These are phyloP conservation scores for Globisporangium ultimum DNA, from an alignment of 352 stramenopile genomes.

Conservation along the genomic window DNA sequence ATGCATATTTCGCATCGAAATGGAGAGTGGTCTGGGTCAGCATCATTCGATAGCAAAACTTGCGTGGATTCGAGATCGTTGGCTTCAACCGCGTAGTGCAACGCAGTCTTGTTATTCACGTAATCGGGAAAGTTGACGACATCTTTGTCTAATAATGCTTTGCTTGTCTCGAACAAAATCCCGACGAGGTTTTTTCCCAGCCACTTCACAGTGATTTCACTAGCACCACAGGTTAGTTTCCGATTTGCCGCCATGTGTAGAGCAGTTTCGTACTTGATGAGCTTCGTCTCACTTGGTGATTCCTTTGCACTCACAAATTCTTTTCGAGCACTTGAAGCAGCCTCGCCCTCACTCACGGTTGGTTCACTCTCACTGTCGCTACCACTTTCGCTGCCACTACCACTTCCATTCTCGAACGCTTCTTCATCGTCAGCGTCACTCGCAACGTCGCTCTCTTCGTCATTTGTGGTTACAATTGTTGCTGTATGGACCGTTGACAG, in stretches of 20 bases:
- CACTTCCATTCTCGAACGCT: constrained; percentile 1
- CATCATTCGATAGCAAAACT: constrained; percentile 30
- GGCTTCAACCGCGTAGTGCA: constrained; percentile 53
- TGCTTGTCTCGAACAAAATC: constrained; percentile 38
- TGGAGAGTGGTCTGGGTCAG: constrained; percentile 51
- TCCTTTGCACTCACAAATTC: no score
- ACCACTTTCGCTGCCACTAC: constrained; percentile 5
- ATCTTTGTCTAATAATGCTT: constrained; percentile 28
- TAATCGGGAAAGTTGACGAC: constrained; percentile 48
- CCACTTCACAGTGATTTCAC: constrained; percentile 33
- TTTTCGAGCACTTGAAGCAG: no score
- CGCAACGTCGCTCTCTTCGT: constrained; percentile 13
- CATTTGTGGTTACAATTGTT: constrained; percentile 10
- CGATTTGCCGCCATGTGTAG: constrained; percentile 50
- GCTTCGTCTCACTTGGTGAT: constrained; percentile 9
- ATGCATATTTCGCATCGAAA: constrained; percentile 43
- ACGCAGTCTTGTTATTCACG: constrained; percentile 45
- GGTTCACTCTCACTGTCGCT: neutral
- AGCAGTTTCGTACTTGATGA: constrained; percentile 42
- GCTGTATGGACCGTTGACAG: neutral
- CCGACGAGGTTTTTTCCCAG: constrained; percentile 54
- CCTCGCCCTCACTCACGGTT: neutral
- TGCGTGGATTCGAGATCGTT: constrained; percentile 36
- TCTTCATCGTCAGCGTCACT: constrained; percentile 9
- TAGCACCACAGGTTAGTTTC: constrained; percentile 30